These are phyloP conservation scores for Xylariaceae sp. DNA, from an alignment of 2,329 filamentous ascomycete species.

Conservation along the genomic window DNA sequence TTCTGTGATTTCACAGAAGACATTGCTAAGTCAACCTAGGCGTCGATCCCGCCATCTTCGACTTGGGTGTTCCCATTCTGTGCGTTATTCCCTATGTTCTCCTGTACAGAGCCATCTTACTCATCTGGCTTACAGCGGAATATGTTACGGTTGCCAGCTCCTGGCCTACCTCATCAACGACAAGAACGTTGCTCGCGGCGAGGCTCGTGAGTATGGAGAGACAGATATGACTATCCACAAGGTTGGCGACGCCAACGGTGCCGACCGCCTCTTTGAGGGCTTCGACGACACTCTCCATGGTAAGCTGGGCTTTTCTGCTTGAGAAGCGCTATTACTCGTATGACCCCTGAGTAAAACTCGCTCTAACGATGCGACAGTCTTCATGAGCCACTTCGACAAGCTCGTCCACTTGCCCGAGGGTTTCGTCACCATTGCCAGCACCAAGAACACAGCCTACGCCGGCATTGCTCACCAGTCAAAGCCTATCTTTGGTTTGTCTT, in stretches of 20 bases:
- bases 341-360: not conserved
- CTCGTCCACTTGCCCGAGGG: conserved; percentile 65
- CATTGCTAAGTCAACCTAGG: conserved; percentile 34
- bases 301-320: conserved; percentile 1
- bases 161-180: conserved; percentile 63
- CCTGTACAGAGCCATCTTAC: not conserved
- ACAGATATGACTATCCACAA: conserved; percentile 59
- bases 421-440: conserved; percentile 70
- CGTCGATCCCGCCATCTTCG: conserved; percentile 76
- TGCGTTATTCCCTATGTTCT: conserved; percentile 3
- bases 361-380: conserved; percentile 39
- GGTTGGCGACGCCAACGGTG: conserved; percentile 46
- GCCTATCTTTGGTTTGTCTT: conserved; percentile 57
- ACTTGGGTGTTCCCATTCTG: conserved; percentile 58
- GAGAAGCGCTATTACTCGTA: not conserved
- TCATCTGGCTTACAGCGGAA: conserved; percentile 29
- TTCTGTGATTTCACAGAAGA: not conserved
- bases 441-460: conserved; percentile 71
- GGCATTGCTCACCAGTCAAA: conserved; percentile 68
- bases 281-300: conserved; percentile 61
- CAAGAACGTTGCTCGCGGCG: conserved; percentile 51
- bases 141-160: conserved; percentile 60
- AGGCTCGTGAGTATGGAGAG: conserved; percentile 59
- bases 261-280: conserved; percentile 73
- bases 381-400: conserved; percentile 91